Evolutionary conservation across 2,329 filamentous ascomycete species (phyloP), one percentile per base, ranked within the genome.

Genomic region (Penicillium sclerotiorum): DNA sequence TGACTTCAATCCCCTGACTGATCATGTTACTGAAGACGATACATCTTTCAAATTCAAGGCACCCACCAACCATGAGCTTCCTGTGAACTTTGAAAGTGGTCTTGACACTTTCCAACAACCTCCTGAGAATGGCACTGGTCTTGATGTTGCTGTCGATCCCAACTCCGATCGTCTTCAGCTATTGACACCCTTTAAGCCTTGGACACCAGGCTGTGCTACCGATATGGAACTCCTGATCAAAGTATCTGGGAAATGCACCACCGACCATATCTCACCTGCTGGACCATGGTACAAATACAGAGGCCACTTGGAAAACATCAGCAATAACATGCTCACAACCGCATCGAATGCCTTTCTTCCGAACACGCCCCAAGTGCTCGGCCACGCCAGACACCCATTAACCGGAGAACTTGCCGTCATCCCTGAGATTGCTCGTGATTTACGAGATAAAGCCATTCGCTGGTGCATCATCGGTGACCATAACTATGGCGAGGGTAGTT

Each of bases 271-370:
- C 74, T 95, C 90, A 48, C 57, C 57, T 1, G 91, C 91, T 58
- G 91, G 91, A 56, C 91, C 91, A 50, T 96, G 91, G 91, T 81
- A 96, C 73, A 96, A 96, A 82, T 96, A 96, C 84, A 90, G 92
- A 81, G 93, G 93, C 56, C 93, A 96, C 73, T 82, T 97, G 66
- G 92, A 96, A 84, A 96, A 97, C 83, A 96, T 96, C 79, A 96
- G 91, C 71, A 96, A 96, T 85, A 96, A 96, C 84, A 95, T 96
- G 91, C 78, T 96, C 73, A 96, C 96, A 64, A 93, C 92, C 77
- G 92, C 93, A 66, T 91, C 91, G 77, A 97, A 96, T 78, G 85
- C 87, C 65, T 51, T 53, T 57, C 22, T 60, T 43, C 13, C 55
- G 9, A 28, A 28, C 13, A 28, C 3, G 13, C 25, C 25, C 13